Percentiles rank a stretch among this genome's conserved stretches.
phyloP scores from a whole-genome alignment of 2,329 filamentous ascomycete genomes.

The Tolypocladium ovalisporum region DNA sequence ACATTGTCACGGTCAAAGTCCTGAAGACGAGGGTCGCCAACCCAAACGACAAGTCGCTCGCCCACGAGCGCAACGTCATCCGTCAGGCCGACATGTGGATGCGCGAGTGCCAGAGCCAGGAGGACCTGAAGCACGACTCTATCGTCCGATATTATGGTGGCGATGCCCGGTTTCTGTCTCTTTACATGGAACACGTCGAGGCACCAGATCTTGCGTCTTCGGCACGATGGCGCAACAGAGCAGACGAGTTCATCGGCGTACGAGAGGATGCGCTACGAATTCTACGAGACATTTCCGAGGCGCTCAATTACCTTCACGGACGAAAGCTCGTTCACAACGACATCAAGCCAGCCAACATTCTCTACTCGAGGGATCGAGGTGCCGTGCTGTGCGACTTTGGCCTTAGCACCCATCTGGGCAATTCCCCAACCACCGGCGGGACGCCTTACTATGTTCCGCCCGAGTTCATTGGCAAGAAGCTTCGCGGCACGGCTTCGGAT shows the following conservation, averaged over 20 bases:
- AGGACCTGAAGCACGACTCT: constrained; percentile 42
- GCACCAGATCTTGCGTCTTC: constrained; percentile 40
- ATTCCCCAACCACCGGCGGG: constrained; percentile 38
- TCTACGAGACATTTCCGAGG: constrained; percentile 40
- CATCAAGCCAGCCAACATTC: constrained; percentile 51
- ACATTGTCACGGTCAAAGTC: constrained; percentile 49
- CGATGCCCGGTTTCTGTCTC: constrained; percentile 46
- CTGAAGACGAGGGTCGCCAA: constrained; percentile 40
- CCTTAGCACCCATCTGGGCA: constrained; percentile 36
- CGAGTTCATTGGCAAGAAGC: constrained; percentile 45
- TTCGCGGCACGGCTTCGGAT: constrained; percentile 43
- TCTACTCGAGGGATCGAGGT: constrained; percentile 47
- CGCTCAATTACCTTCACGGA: constrained; percentile 44
- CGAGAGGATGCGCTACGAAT: constrained; percentile 40
- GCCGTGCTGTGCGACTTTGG: constrained; percentile 52
- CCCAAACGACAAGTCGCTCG: constrained; percentile 31
- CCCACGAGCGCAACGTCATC: constrained; percentile 44
- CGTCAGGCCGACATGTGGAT: constrained; percentile 50
- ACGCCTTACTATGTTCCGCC: constrained; percentile 53
- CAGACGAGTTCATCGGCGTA: constrained; percentile 38
- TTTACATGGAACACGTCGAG: constrained; percentile 53
- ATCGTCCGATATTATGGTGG: constrained; percentile 49
- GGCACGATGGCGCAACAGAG: constrained; percentile 36
- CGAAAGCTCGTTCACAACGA: constrained; percentile 48
- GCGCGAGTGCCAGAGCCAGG: constrained; percentile 45